A percentile compares a stretch with the other conserved stretches of the same genome.
Conservation (phyloP, 1,139 yeast genomes). For the Scheffersomyces segobiensis region DNA sequence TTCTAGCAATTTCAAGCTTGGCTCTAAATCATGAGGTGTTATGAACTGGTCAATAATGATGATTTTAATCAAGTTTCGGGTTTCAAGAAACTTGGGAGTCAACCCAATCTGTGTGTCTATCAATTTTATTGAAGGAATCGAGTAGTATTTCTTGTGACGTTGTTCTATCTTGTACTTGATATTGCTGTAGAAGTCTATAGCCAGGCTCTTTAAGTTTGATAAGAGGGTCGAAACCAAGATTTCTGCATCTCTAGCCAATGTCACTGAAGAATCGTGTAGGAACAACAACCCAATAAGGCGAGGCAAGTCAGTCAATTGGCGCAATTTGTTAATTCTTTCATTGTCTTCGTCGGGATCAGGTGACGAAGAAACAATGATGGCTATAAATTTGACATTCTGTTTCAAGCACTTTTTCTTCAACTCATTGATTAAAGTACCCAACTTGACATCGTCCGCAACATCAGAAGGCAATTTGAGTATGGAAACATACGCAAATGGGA, state of each 20-base stretch:
- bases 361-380: slow-evolving; percentile 24
- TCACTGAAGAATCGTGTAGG: slow-evolving; percentile 14
- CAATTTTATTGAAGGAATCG: slow-evolving; percentile 27
- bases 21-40: slow-evolving; percentile 37
- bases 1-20: slow-evolving; percentile 31
- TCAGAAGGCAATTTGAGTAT: slow-evolving; percentile 18
- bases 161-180: slow-evolving; percentile 36
- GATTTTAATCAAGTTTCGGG: slow-evolving; percentile 41
- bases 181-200: slow-evolving; percentile 35
- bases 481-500: slow-evolving; percentile 39
- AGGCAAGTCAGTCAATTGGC: slow-evolving; percentile 33
- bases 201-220: slow-evolving; percentile 29
- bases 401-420: slow-evolving; percentile 18
- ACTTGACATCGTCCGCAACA: slow-evolving; percentile 14
- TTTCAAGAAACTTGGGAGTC: slow-evolving; percentile 41
- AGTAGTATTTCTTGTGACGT: slow-evolving; percentile 39
- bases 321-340: slow-evolving; percentile 23
- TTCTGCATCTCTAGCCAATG: slow-evolving; percentile 29
- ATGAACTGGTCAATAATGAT: slow-evolving; percentile 35
- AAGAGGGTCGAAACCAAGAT: slow-evolving; percentile 29
- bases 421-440: slow-evolving; percentile 19
- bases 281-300: slow-evolving; percentile 31
- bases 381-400: slow-evolving; percentile 27
- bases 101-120: slow-evolving; percentile 33
- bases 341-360: slow-evolving; percentile 15